A percentile compares a stretch with the other conserved stretches of the same genome.
These are phyloP conservation scores for Cladorrhinum sp. DNA, from an alignment of 2,329 filamentous ascomycete species.

Conservation along the genomic window DNA sequence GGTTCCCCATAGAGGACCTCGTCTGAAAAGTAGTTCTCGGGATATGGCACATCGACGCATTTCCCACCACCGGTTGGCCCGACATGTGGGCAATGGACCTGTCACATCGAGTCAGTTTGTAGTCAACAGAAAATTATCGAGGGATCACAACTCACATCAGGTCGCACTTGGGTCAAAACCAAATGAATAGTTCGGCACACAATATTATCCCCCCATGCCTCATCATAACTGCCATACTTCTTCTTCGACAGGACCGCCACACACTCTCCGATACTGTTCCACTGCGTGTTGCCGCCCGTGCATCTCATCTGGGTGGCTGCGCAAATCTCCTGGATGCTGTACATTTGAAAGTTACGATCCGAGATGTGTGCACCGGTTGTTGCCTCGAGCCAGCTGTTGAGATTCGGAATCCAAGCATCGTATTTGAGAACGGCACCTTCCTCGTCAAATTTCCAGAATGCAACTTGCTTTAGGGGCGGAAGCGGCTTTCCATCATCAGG, in stretches of 20 bases:
- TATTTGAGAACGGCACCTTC: slow-evolving; percentile 41
- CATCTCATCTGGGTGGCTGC: slow-evolving; percentile 35
- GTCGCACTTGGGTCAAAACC: slow-evolving; percentile 33
- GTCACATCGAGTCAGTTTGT: not conserved
- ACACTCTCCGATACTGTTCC: slow-evolving; percentile 34
- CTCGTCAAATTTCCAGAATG: slow-evolving; percentile 47
- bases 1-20: slow-evolving; percentile 25
- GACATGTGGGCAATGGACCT: slow-evolving; percentile 31
- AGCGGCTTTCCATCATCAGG: slow-evolving; percentile 32
- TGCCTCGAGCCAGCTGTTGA: slow-evolving; percentile 37
- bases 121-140: not conserved
- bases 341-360: slow-evolving; percentile 29
- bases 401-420: slow-evolving; percentile 43
- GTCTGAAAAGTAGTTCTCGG: slow-evolving; percentile 28
- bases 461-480: slow-evolving; percentile 37
- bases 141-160: slow-evolving; percentile 27
- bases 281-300: slow-evolving; percentile 37
- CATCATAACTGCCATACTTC: slow-evolving; percentile 40
- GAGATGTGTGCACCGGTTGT: slow-evolving; percentile 30
- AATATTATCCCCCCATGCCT: slow-evolving; percentile 44
- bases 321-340: slow-evolving; percentile 35
- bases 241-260: slow-evolving; percentile 32
- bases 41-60: slow-evolving; percentile 28
- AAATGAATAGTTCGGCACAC: slow-evolving; percentile 42
- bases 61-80: slow-evolving; percentile 32